Conservation (phyloP, 179 eudicot genomes). For the Beta lomatogona region DNA sequence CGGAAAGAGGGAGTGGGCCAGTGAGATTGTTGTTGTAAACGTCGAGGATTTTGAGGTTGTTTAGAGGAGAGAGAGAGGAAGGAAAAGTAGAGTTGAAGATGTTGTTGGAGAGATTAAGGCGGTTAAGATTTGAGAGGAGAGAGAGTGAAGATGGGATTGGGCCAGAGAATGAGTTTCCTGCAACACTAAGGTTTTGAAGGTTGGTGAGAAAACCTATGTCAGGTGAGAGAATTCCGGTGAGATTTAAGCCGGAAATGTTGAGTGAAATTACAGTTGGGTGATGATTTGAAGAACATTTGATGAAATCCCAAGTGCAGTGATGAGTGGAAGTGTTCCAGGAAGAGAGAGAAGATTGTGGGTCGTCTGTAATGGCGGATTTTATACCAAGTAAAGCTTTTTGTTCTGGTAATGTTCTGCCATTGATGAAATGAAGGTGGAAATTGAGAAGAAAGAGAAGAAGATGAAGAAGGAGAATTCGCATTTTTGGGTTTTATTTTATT, state of each 20-base stretch:
- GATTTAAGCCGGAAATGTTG: conserved; percentile 53
- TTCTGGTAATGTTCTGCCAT: conserved; percentile 44
- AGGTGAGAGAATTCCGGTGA: conserved; percentile 66
- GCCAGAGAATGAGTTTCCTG: conserved; percentile 57
- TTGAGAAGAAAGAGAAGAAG: conserved; percentile 40
- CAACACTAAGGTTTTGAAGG: conserved; percentile 55
- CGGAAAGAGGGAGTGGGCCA: conserved; percentile 45
- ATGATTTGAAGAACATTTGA: conserved; percentile 46
- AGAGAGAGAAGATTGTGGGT: conserved; percentile 52
- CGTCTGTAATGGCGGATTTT: conserved; percentile 63
- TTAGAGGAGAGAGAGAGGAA: conserved; percentile 30
- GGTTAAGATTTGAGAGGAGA: conserved; percentile 40
- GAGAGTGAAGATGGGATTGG: conserved; percentile 55
- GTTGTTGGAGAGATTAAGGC: conserved; percentile 78
- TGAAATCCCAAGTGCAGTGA: conserved; percentile 68
- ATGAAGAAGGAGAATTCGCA: conserved; percentile 39
- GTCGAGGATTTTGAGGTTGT: conserved; percentile 50
- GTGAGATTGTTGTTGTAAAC: conserved; percentile 75
- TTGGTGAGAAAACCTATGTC: conserved; percentile 40
- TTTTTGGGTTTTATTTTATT: conserved; percentile 19
- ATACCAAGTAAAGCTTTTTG: conserved; percentile 51
- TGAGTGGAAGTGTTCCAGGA: conserved; percentile 57
- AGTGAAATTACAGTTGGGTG: conserved; percentile 47
- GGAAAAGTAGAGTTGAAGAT: conserved; percentile 64
- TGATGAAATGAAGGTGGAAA: conserved; percentile 24